Evolutionary conservation across 2,329 filamentous ascomycete species (phyloP).

Genomic region (Exophiala aquamarina): DNA sequence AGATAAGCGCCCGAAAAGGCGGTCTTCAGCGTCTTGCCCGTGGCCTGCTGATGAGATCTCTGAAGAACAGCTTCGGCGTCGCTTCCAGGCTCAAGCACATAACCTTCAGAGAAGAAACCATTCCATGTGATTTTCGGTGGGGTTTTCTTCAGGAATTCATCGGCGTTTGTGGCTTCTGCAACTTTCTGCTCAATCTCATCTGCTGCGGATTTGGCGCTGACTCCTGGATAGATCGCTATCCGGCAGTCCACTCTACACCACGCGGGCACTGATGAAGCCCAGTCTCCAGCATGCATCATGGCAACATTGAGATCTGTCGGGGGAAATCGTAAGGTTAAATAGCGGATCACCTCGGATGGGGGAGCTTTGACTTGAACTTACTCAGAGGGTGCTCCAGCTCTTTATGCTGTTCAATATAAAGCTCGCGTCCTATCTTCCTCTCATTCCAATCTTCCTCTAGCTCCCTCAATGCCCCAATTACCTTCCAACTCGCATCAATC

Average conservation of each 20-base stretch:
- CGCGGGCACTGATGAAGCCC: constrained; percentile 22
- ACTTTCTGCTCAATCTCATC: constrained; percentile 31
- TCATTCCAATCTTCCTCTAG: constrained; percentile 23
- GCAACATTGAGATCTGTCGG: constrained; percentile 22
- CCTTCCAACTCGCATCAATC: constrained; percentile 21
- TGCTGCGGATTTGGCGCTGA: constrained; percentile 21
- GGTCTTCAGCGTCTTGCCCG: constrained; percentile 19
- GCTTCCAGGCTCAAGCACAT: constrained; percentile 31
- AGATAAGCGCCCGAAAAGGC: constrained; percentile 20
- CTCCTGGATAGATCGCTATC: constrained; percentile 20
- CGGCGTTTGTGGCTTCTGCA: constrained; percentile 28
- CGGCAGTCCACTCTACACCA: constrained; percentile 24
- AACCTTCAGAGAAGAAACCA: constrained; percentile 27
- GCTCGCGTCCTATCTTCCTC: constrained; percentile 11
- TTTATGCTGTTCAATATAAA: constrained; percentile 11
- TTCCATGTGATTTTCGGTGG: constrained; percentile 29
- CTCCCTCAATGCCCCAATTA: constrained; percentile 20
- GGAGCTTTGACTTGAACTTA: constrained; percentile 10
- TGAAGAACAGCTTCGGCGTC: constrained; percentile 24
- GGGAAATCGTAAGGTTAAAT: background rate
- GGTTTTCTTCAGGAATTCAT: constrained; percentile 30
- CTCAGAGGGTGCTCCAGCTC: constrained; percentile 23
- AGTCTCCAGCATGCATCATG: constrained; percentile 24
- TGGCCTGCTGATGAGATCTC: constrained; percentile 26
- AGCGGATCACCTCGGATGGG: background rate